Evolutionary conservation across 495 filamentous ascomycete species (phyloP).

Genomic region (Podospora sp.): DNA sequence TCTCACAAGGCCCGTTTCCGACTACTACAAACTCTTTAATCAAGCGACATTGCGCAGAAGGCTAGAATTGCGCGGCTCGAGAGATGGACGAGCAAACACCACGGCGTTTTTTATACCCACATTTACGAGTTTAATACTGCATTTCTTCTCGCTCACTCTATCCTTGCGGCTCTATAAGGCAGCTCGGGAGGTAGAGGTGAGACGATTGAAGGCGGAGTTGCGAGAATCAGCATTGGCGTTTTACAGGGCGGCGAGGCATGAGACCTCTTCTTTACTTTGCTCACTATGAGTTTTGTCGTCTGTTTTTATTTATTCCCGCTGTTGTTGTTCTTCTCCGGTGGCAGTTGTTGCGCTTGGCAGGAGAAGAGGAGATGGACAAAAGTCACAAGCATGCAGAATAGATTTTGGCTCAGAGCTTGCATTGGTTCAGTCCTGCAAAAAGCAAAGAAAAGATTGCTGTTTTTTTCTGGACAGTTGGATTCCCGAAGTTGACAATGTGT

Average conservation of each 20-base stretch:
- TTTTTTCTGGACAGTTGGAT: neutral
- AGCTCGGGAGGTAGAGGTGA: neutral
- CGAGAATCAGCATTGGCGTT: slow-evolving; percentile 21
- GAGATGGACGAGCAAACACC: slow-evolving; percentile 3
- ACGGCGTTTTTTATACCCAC: slow-evolving; percentile 9
- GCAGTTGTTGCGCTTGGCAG: neutral
- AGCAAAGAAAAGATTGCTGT: neutral
- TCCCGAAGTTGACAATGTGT: neutral
- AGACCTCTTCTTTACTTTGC: neutral
- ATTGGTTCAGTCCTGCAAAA: slow-evolving; percentile 10
- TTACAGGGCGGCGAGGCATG: neutral
- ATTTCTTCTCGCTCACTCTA: slow-evolving; percentile 13
- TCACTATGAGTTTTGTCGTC: neutral
- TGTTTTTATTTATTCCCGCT: neutral
- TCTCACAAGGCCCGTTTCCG: slow-evolving; percentile 9
- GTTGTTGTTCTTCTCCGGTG: neutral
- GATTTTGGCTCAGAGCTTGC: slow-evolving; percentile 21
- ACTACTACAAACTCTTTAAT: slow-evolving; percentile 20
- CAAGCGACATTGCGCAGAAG: neutral
- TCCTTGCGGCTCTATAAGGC: neutral
- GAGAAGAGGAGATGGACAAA: neutral
- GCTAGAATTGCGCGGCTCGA: slow-evolving; percentile 1
- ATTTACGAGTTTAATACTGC: slow-evolving; percentile 22
- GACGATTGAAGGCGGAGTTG: slow-evolving; percentile 18
- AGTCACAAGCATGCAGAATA: slow-evolving; percentile 21